phyloP scores from a whole-genome alignment of 768 basidiomycete species.

The Psilocybe sp. region DNA sequence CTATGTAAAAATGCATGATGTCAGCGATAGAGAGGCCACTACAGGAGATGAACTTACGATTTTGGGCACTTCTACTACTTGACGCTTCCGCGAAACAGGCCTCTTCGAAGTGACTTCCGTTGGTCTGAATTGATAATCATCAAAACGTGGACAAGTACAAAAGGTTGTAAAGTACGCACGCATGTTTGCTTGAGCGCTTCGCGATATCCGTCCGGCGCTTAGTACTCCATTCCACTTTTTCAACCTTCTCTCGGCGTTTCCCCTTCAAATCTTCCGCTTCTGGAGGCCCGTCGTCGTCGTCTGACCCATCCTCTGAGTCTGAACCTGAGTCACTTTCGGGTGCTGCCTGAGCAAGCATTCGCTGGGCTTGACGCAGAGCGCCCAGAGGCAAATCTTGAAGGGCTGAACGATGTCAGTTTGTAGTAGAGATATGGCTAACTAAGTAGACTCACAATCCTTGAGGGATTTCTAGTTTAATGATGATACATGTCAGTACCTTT shows the following conservation, averaged over 20 bases:
- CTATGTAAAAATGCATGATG: conserved; percentile 33
- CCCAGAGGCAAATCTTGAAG: conserved; percentile 62
- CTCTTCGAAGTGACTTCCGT: conserved; percentile 80
- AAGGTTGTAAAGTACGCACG: conserved; percentile 50
- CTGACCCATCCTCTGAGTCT: background rate
- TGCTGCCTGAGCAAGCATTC: conserved; percentile 42
- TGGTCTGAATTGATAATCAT: conserved; percentile 47
- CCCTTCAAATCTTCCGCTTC: conserved; percentile 16
- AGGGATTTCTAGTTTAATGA: conserved; percentile 18
- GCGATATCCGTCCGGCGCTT: conserved; percentile 43
- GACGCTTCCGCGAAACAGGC: conserved; percentile 72
- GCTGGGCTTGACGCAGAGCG: conserved; percentile 62
- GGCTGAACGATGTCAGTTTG: conserved; percentile 32
- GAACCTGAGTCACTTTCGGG: conserved; percentile 24
- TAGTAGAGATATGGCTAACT: background rate
- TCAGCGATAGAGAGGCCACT: background rate
- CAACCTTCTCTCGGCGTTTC: conserved; percentile 31
- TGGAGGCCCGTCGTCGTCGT: conserved; percentile 3
- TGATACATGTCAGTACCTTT: background rate
- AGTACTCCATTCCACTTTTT: conserved; percentile 39
- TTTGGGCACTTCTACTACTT: conserved; percentile 65
- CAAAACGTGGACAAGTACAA: background rate
- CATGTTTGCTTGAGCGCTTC: conserved; percentile 79
- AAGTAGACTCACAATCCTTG: conserved; percentile 21
- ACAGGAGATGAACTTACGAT: conserved; percentile 40